A percentile compares a stretch with the other conserved stretches of the same genome.
These are phyloP conservation scores for Stentor coeruleus DNA, from an alignment of 73 alveolate species.

Conservation along the genomic window DNA sequence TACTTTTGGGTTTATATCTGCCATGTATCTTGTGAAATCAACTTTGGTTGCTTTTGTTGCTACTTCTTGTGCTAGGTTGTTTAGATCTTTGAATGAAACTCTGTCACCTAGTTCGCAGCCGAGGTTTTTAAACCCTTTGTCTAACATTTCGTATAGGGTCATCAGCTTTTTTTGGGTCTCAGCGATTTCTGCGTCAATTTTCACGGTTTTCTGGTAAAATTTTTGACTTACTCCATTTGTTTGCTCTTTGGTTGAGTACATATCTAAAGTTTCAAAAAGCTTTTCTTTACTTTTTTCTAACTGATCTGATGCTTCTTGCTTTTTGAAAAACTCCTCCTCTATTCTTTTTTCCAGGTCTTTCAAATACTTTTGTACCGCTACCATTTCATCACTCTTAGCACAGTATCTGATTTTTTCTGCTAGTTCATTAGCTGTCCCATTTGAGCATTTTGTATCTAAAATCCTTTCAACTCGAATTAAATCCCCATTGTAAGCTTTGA, in stretches of 20 bases:
- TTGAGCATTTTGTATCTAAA: neutral
- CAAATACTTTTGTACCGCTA: neutral
- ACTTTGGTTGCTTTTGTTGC: neutral
- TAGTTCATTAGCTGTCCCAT: neutral
- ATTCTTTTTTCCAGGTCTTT: too few species aligned
- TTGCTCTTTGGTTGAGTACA: neutral
- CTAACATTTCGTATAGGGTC: neutral
- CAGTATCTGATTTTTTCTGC: neutral
- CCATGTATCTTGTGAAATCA: neutral
- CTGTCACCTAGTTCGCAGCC: neutral
- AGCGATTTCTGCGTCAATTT: too few species aligned
- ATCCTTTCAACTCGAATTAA: neutral
- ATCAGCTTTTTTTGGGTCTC: neutral
- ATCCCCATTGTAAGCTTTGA: neutral
- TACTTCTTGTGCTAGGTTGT: neutral
- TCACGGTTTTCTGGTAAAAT: neutral
- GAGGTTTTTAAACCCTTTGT: neutral
- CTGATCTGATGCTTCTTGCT: neutral
- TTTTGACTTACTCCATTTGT: neutral
- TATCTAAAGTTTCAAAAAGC: neutral
- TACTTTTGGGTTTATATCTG: neutral
- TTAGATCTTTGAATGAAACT: neutral
- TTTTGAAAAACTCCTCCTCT: neutral
- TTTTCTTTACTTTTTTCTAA: neutral
- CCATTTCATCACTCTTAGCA: neutral